Conservation (phyloP, 1,284 basidiomycete genomes). For the Ganoderma leucocontextum region DNA sequence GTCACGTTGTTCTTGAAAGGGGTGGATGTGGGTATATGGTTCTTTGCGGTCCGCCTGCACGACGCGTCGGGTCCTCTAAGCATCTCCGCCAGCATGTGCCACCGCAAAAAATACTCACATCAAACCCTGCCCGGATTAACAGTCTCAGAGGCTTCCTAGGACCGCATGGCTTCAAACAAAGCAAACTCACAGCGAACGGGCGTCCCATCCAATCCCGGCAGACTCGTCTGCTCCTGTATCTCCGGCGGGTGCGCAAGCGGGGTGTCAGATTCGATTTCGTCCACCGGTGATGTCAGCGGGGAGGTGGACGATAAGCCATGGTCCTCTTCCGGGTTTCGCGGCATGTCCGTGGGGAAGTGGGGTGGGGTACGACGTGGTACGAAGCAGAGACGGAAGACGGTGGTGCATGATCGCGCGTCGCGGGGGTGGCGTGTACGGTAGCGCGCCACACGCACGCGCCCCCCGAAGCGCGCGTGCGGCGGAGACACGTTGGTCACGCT, state of each 20-base stretch:
- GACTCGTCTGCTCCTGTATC: constrained; percentile 33
- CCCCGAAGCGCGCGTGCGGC: constrained; percentile 22
- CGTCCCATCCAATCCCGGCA: constrained; percentile 40
- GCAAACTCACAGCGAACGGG: constrained; percentile 42
- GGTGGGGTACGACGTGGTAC: constrained; percentile 21
- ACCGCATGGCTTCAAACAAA: constrained; percentile 2
- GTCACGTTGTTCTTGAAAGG: constrained; percentile 83
- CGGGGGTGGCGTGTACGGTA: constrained; percentile 21
- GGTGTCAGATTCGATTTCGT: constrained; percentile 36
- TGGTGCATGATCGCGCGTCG: constrained; percentile 13
- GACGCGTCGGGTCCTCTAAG: constrained; percentile 20
- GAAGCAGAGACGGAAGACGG: constrained; percentile 16
- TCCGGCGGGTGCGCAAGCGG: constrained; percentile 19
- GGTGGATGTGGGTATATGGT: constrained; percentile 79
- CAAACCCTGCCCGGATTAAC: constrained; percentile 38
- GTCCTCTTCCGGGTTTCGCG: constrained; percentile 20
- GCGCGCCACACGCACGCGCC: constrained; percentile 18
- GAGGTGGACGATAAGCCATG: constrained; percentile 28
- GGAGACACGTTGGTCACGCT: constrained; percentile 30
- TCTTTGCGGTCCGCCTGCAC: constrained; percentile 80
- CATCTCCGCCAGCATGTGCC: neutral
- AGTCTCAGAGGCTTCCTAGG: constrained; percentile 15
- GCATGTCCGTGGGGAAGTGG: constrained; percentile 2
- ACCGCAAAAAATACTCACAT: constrained; percentile 35
- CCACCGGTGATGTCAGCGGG: constrained; percentile 35